Evolutionary conservation across 2,329 filamentous ascomycete genomes (phyloP), one percentile per base, ranked within the genome.

Genomic region (Colletotrichum endophyticum): DNA sequence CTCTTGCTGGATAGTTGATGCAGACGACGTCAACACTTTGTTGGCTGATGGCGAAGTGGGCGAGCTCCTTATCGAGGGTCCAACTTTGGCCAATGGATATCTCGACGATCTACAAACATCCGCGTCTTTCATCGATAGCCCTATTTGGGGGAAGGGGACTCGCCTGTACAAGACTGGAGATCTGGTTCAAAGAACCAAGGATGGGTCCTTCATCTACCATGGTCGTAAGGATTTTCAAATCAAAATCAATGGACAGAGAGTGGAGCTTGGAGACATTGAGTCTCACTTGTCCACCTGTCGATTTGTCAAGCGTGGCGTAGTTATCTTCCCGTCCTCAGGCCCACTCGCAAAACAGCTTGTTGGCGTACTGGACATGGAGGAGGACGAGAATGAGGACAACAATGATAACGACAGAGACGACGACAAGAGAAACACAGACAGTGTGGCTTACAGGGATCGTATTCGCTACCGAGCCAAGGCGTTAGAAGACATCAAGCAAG

Each of bases 1-100:
- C 49, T 70, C 70, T 11, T 78, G 81, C 2, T 86, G 83, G 83
- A 73, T 87, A 32, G 83, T 83, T 2, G 80, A 85, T 32, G 77
- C 79, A 3, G 72, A 78, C 5, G 75, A 84, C 56, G 79, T 81
- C 59, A 69, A 83, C 64, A 56, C 66, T 1, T 79, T 86, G 5
- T 44, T 81, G 0, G 83, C 83, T 2, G 75, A 84, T 4, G 85
- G 84, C 2, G 78, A 78, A 4, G 77, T 81, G 8, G 86, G 85
- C 7, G 86, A 87, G 72, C 74, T 87, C 7, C 61, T 85, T 3
- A 76, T 88, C 28, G 85, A 85, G 67, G 87, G 87, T 1, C 87
- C 88, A 4, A 84, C 86, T 6, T 81, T 92, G 16, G 88, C 86
- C 13, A 81, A 85, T 27, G 89, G 88, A 12, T 91, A 92, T 73